A percentile compares a stretch with the other conserved stretches of the same genome.
phyloP scores from a whole-genome alignment of 768 basidiomycete species.

The Lactarius psammicola region DNA sequence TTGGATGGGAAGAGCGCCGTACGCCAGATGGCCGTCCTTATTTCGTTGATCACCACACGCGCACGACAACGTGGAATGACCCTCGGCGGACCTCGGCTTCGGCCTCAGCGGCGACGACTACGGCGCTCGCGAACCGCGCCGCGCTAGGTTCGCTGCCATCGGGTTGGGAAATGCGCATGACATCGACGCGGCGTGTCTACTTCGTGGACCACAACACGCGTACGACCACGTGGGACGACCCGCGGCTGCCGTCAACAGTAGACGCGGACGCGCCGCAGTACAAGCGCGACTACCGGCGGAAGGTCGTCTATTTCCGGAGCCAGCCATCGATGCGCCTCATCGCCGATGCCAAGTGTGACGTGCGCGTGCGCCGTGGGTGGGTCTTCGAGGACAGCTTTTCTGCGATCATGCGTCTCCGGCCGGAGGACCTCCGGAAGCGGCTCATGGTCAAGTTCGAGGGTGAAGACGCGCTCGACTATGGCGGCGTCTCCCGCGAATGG shows the following conservation, averaged over 20 bases:
- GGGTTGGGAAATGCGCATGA: constrained; percentile 95
- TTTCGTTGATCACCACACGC: constrained; percentile 73
- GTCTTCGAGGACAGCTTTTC: constrained; percentile 87
- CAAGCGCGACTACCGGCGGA: constrained; percentile 89
- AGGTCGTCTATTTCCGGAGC: constrained; percentile 89
- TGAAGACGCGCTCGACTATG: constrained; percentile 78
- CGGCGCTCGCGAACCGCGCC: constrained; percentile 40
- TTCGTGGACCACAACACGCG: constrained; percentile 91
- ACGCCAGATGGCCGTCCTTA: constrained; percentile 83
- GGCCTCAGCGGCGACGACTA: constrained; percentile 43
- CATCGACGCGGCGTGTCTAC: constrained; percentile 80
- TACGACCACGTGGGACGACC: constrained; percentile 93
- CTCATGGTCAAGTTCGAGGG: constrained; percentile 76
- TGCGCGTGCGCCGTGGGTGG: constrained; percentile 76
- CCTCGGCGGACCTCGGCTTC: constrained; percentile 63
- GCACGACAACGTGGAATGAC: constrained; percentile 91
- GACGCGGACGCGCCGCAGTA: constrained; percentile 93
- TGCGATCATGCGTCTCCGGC: constrained; percentile 77
- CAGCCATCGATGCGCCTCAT: constrained; percentile 80
- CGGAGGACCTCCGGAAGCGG: constrained; percentile 66
- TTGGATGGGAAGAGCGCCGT: constrained; percentile 90
- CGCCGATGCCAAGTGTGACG: constrained; percentile 74
- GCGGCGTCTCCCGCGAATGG: constrained; percentile 82
- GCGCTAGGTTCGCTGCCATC: constrained; percentile 73
- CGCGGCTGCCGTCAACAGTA: constrained; percentile 75